Evolutionary conservation across 306 rosid genomes (phyloP).

Genomic region (Aeschynomene evenia): DNA sequence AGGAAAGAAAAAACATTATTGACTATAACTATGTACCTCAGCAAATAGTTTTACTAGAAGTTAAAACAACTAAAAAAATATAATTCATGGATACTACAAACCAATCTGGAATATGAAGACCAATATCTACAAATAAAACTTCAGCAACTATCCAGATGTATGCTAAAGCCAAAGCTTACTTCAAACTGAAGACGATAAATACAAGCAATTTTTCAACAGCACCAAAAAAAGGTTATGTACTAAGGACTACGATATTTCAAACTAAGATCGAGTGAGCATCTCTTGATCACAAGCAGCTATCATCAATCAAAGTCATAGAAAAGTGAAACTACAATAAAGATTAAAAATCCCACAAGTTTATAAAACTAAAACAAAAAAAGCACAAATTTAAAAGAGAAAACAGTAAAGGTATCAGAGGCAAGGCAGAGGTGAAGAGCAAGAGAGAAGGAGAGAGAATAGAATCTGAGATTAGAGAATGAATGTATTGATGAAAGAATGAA

Average conservation of each 20-base stretch:
- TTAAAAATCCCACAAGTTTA: neutral
- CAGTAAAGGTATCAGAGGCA: too few species aligned
- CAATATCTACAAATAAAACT: neutral
- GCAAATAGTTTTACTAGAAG: conserved; percentile 6
- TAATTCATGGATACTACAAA: conserved; percentile 3
- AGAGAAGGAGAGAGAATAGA: too few species aligned
- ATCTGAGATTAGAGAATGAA: too few species aligned
- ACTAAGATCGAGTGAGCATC: neutral
- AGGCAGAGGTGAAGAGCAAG: too few species aligned
- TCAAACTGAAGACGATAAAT: neutral
- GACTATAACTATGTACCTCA: neutral
- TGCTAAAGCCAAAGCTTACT: conserved; percentile 7
- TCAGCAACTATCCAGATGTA: neutral
- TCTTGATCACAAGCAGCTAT: neutral
- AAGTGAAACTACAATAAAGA: neutral
- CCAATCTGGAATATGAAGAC: neutral
- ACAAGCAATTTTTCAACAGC: neutral
- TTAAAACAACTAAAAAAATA: neutral
- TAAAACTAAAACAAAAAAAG: neutral
- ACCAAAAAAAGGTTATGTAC: neutral
- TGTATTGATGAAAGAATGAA: too few species aligned
- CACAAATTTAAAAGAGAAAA: neutral
- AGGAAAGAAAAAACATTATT: neutral
- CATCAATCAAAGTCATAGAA: neutral
- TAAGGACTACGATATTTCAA: neutral